These are phyloP conservation scores for Vitis hybrid DNA, from an alignment of 177 flowering plant genomes.

Conservation along the genomic window DNA sequence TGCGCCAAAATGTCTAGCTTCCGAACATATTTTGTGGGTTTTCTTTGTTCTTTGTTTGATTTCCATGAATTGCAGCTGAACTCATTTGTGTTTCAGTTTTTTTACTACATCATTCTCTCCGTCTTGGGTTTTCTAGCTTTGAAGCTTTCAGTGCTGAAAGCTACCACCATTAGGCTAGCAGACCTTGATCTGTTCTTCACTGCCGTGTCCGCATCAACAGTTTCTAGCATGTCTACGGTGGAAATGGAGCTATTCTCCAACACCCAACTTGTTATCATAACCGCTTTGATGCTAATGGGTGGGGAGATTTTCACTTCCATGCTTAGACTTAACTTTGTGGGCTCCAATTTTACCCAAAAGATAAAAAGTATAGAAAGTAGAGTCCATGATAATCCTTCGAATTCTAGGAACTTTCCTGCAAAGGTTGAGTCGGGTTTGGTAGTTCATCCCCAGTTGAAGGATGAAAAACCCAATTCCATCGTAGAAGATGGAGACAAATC, in stretches of 20 bases:
- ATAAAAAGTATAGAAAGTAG: background rate
- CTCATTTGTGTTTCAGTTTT: background rate
- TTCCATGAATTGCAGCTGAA: background rate
- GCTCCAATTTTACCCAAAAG: background rate
- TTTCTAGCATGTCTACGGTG: conserved; percentile 41
- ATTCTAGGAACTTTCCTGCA: too few species aligned
- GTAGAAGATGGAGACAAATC: background rate
- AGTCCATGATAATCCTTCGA: background rate
- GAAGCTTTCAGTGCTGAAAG: background rate
- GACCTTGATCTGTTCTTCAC: conserved; percentile 30
- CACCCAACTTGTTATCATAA: conserved; percentile 25
- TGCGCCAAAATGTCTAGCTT: background rate
- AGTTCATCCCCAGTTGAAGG: background rate
- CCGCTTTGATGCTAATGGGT: conserved; percentile 35
- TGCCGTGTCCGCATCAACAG: conserved; percentile 35
- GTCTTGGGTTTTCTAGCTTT: conserved; percentile 8
- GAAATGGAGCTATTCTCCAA: conserved; percentile 43
- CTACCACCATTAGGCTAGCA: background rate
- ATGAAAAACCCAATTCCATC: background rate
- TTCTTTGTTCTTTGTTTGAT: background rate
- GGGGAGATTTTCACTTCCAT: conserved; percentile 45
- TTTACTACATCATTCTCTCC: conserved; percentile 7
- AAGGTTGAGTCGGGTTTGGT: background rate
- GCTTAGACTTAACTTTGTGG: conserved; percentile 18
- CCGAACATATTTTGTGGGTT: background rate